Percentiles rank a stretch among this genome's conserved stretches.
phyloP scores from a whole-genome alignment of 768 basidiomycete species.

The Boletus sensibilis region DNA sequence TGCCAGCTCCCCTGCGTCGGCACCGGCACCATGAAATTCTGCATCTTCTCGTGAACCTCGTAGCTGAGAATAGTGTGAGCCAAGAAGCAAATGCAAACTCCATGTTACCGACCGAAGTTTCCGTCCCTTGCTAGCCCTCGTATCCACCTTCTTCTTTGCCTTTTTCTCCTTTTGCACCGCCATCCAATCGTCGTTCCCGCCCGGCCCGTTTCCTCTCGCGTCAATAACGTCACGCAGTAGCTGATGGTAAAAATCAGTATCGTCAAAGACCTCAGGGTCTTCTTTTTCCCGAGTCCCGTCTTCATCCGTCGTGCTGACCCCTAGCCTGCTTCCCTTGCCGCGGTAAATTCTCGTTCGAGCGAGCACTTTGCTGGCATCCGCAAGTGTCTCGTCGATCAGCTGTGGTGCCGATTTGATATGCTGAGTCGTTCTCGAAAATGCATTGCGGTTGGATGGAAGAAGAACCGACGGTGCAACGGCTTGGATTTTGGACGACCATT shows the following conservation, averaged over 20 bases:
- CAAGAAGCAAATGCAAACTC: not conserved
- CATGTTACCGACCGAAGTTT: slow-evolving; percentile 67
- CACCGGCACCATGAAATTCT: slow-evolving; percentile 96
- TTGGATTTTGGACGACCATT: slow-evolving; percentile 96
- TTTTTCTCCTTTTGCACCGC: slow-evolving; percentile 64
- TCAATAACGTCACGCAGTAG: slow-evolving; percentile 91
- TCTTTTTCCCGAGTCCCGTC: slow-evolving; percentile 37
- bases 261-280: slow-evolving; percentile 67
- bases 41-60: slow-evolving; percentile 92
- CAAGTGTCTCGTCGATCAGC: slow-evolving; percentile 73
- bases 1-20: slow-evolving; percentile 73
- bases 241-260: slow-evolving; percentile 92
- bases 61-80: slow-evolving; percentile 51
- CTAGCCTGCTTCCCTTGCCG: slow-evolving; percentile 47
- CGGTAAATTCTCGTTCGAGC: slow-evolving; percentile 61
- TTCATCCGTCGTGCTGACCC: slow-evolving; percentile 31
- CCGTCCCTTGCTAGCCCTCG: slow-evolving; percentile 92
- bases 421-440: slow-evolving; percentile 61
- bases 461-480: slow-evolving; percentile 83
- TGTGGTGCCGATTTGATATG: slow-evolving; percentile 64
- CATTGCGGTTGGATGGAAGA: slow-evolving; percentile 64
- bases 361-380: slow-evolving; percentile 56
- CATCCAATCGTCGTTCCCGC: slow-evolving; percentile 60
- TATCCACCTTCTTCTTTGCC: slow-evolving; percentile 87
- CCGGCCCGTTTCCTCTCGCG: slow-evolving; percentile 45